Base-by-base conservation (phyloP, 2,329 filamentous ascomycete genomes). In the Polytolypa hystricis region DNA sequence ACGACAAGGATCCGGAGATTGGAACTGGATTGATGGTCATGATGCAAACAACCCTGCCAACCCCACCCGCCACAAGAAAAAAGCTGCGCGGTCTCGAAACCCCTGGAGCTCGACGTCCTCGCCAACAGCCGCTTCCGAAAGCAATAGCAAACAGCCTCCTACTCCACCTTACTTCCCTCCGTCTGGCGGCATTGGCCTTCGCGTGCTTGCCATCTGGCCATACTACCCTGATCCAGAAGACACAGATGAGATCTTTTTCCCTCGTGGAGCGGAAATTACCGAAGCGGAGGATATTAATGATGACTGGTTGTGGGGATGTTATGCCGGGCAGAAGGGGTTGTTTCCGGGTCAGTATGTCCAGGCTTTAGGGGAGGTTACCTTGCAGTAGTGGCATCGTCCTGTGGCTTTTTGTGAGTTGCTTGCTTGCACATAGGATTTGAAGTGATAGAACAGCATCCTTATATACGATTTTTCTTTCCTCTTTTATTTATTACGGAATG, bases 201-300 rank as follows among this genome's bases (percentile, higher is more conserved):
- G 66, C 15, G 73, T 75, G 5, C 54, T 70, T 16, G 84, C 84
- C 0, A 60, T 71, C 11, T 95, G 84, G 82, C 71, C 77, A 3
- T 93, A 84, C 70, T 87, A 81, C 52, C 84, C 85, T 0, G 71
- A 72, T 2, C 55, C 59, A 5, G 53, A 51, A 1, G 54, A 57
- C 8, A 44, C 50, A 10, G 83, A 94, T 53, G 89, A 96, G 61
- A 61, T 96, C 27, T 59, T 79, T 43, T 95, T 96, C 48, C 89
- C 89, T 0, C 78, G 77, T 34, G 79, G 82, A 7, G 86, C 87
- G 0, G 83, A 91, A 57, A 73, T 96, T 10, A 70, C 71, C 5
- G 89, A 96, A 62, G 76, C 81, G 25, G 81, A 89, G 55, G 82
- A 91, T 56, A 76, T 93, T 32, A 94, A 94, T 55, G 83, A 80